These are phyloP conservation scores for Xylariaceae sp. DNA, from an alignment of 2,329 filamentous ascomycete species.

Conservation along the genomic window DNA sequence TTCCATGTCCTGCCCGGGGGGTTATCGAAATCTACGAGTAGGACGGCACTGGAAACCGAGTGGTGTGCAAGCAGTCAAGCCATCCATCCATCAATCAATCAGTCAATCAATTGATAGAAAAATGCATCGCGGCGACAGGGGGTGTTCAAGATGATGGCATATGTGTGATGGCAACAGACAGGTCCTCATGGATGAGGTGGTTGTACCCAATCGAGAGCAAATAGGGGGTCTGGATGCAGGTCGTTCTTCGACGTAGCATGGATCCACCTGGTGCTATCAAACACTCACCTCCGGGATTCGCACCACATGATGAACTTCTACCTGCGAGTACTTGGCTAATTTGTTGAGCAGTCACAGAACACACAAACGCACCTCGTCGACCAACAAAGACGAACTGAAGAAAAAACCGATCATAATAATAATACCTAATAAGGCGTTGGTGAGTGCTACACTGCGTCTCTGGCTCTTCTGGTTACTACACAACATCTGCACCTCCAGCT, in stretches of 20 bases:
- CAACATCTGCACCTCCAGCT: neutral
- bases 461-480: neutral
- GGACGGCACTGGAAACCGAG: neutral
- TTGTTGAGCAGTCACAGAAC: constrained; percentile 14
- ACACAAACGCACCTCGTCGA: constrained; percentile 4
- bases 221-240: constrained; percentile 12
- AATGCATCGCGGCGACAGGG: neutral
- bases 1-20: neutral
- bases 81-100: no score
- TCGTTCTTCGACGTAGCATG: constrained; percentile 5
- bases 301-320: constrained; percentile 8
- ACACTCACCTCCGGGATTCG: neutral
- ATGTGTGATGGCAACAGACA: constrained; percentile 10
- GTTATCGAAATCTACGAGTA: neutral
- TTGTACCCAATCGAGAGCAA: constrained; percentile 9
- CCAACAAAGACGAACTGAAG: constrained; percentile 3
- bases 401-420: neutral
- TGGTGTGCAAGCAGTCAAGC: neutral
- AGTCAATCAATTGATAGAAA: no score
- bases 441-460: neutral
- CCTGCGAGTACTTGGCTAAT: constrained; percentile 15
- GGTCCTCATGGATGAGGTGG: neutral
- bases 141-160: constrained; percentile 7
- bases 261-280: constrained; percentile 4
- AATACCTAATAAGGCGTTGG: neutral